phyloP scores from a whole-genome alignment of 192 early-diverging fungal species.

The Obelidium mucronatum region DNA sequence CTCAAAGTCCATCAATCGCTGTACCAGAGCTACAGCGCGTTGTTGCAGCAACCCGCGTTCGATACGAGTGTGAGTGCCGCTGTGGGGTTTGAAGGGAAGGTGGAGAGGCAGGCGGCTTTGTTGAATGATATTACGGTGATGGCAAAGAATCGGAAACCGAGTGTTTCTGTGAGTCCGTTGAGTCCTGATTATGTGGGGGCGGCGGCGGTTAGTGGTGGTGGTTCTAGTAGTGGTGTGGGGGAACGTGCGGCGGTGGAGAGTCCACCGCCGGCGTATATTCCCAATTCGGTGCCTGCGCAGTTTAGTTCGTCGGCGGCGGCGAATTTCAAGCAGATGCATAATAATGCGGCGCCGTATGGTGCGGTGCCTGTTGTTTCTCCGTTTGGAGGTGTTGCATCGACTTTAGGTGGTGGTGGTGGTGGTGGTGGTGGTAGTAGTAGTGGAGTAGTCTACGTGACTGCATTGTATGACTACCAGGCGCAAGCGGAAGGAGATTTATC shows the following conservation, averaged over 20 bases:
- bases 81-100: constrained; percentile 27
- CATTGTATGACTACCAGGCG: constrained; percentile 86
- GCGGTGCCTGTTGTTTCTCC: background rate
- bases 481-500: constrained; percentile 82
- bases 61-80: constrained; percentile 16
- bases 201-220: background rate
- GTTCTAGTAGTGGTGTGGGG: too few species aligned
- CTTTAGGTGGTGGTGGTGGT: too few species aligned
- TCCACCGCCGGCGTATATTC: constrained; percentile 1
- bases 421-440: too few species aligned
- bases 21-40: background rate
- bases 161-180: constrained; percentile 4
- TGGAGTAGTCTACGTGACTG: too few species aligned
- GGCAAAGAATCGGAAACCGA: constrained; percentile 15
- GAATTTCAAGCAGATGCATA: background rate
- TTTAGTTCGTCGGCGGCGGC: too few species aligned
- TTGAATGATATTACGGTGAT: constrained; percentile 33
- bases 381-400: background rate
- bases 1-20: constrained; percentile 77
- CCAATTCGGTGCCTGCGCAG: too few species aligned
- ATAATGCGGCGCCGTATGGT: background rate
- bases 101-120: constrained; percentile 20
- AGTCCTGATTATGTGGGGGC: constrained; percentile 26
- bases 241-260: too few species aligned
- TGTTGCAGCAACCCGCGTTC: constrained; percentile 22